phyloP scores from a whole-genome alignment of 2,329 filamentous ascomycete genomes.

The Polychaeton citri region DNA sequence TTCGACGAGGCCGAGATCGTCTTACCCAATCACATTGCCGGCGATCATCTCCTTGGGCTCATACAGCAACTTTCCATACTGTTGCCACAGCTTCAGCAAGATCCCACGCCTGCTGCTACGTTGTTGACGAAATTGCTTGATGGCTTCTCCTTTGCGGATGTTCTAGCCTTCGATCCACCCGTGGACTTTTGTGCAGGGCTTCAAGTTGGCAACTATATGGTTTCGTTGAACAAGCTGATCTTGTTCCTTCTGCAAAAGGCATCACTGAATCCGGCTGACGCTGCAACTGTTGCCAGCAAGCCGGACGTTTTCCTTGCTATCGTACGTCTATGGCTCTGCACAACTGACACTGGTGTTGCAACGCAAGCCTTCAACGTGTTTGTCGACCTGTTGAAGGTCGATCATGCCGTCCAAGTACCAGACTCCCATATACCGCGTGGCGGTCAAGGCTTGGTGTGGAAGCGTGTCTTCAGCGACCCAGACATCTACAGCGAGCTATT shows the following conservation, averaged over 20 bases:
- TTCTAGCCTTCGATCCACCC: constrained; percentile 34
- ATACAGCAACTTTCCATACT: constrained; percentile 36
- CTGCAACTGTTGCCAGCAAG: constrained; percentile 44
- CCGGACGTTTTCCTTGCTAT: constrained; percentile 41
- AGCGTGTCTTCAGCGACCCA: constrained; percentile 46
- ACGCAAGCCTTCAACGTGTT: constrained; percentile 41
- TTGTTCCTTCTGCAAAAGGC: constrained; percentile 46
- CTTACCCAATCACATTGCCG: constrained; percentile 25
- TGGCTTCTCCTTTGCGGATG: constrained; percentile 36
- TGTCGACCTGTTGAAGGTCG: constrained; percentile 38
- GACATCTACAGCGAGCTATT: constrained; percentile 46
- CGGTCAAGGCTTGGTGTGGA: constrained; percentile 45
- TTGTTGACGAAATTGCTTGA: constrained; percentile 38
- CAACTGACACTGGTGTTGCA: constrained; percentile 41
- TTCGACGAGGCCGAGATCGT: constrained; percentile 39
- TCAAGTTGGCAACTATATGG: constrained; percentile 21
- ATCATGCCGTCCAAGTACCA: constrained; percentile 19
- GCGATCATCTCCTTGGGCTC: constrained; percentile 18
- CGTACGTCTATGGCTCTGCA: constrained; percentile 46
- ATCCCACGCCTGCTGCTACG: constrained; percentile 41
- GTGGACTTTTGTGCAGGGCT: constrained; percentile 45
- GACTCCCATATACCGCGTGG: constrained; percentile 9
- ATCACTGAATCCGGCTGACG: constrained; percentile 36
- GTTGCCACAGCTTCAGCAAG: constrained; percentile 41
- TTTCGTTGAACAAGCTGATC: constrained; percentile 42